A percentile compares a stretch with the other conserved stretches of the same genome.
phyloP scores from a whole-genome alignment of 2,329 filamentous ascomycete species.

The Xylariaceae sp. region DNA sequence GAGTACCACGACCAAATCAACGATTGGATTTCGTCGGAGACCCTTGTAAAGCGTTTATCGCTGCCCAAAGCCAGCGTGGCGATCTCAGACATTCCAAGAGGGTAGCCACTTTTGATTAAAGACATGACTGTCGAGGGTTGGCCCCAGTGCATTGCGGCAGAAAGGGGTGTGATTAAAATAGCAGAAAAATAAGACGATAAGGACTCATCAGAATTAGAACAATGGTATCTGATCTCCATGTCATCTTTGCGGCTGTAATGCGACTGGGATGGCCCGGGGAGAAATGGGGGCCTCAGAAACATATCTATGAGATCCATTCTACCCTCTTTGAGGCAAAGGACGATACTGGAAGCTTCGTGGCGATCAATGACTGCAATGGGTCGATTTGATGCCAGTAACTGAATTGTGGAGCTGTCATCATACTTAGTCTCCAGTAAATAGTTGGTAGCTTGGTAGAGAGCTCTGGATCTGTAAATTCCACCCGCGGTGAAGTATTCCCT shows the following conservation, averaged over 20 bases:
- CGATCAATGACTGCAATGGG: background rate
- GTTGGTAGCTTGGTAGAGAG: background rate
- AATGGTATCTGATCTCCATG: no score
- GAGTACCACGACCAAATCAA: background rate
- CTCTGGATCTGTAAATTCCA: background rate
- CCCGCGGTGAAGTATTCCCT: background rate
- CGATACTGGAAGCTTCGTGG: background rate
- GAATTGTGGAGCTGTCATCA: background rate
- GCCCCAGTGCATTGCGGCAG: background rate
- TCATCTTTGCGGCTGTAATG: no score
- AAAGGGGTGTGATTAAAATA: background rate
- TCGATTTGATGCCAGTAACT: background rate
- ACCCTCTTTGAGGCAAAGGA: background rate
- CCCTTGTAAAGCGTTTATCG: background rate
- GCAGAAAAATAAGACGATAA: no score
- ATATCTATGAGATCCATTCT: background rate
- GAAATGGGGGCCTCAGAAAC: background rate
- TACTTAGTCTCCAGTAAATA: background rate
- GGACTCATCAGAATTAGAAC: no score
- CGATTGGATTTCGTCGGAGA: background rate
- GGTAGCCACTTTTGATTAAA: background rate
- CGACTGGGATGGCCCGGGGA: no score
- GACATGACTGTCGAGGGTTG: background rate
- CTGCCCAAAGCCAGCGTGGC: background rate
- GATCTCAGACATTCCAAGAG: background rate